phyloP scores from a whole-genome alignment of 1,139 yeast species.

The Protomyces macrosporus region DNA sequence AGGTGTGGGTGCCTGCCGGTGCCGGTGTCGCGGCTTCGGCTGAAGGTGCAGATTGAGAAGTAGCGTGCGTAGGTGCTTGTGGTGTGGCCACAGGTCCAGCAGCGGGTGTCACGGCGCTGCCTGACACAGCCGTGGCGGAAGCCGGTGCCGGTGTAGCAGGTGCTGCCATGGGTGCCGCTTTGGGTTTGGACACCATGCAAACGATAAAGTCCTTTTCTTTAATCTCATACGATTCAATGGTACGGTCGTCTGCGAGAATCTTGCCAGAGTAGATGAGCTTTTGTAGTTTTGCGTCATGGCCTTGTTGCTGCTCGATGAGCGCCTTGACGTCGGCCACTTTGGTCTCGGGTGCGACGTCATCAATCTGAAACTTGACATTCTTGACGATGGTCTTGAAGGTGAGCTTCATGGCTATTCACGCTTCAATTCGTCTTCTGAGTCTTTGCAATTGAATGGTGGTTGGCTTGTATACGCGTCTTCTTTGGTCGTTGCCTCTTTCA shows the following conservation, averaged over 20 bases:
- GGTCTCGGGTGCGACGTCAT: conserved; percentile 58
- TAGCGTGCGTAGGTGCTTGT: conserved; percentile 34
- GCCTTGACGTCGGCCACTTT: conserved; percentile 69
- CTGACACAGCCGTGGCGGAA: conserved; percentile 28
- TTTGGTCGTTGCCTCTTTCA: too few relatives aligned
- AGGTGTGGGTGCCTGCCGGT: conserved; percentile 32
- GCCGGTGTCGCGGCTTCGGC: conserved; percentile 36
- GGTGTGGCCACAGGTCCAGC: conserved; percentile 34
- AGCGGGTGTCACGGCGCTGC: conserved; percentile 33
- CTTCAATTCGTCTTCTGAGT: too few relatives aligned
- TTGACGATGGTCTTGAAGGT: conserved; percentile 78
- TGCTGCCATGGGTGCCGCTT: conserved; percentile 32
- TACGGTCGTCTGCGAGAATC: conserved; percentile 77
- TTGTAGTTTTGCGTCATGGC: conserved; percentile 67
- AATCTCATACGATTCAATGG: conserved; percentile 64
- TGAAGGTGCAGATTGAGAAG: conserved; percentile 37
- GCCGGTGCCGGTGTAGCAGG: conserved; percentile 35
- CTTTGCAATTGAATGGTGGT: too few relatives aligned
- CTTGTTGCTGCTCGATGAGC: conserved; percentile 61
- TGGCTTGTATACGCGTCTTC: too few relatives aligned
- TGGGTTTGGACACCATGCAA: conserved; percentile 58
- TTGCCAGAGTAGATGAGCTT: conserved; percentile 91
- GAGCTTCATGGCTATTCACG: conserved; percentile 54
- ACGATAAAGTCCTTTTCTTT: conserved; percentile 88
- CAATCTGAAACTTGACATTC: conserved; percentile 79